A percentile compares a stretch with the other conserved stretches of the same genome.
Evolutionary conservation across 108 stramenopile genomes (phyloP).

Genomic region (Skeletonema grethae): DNA sequence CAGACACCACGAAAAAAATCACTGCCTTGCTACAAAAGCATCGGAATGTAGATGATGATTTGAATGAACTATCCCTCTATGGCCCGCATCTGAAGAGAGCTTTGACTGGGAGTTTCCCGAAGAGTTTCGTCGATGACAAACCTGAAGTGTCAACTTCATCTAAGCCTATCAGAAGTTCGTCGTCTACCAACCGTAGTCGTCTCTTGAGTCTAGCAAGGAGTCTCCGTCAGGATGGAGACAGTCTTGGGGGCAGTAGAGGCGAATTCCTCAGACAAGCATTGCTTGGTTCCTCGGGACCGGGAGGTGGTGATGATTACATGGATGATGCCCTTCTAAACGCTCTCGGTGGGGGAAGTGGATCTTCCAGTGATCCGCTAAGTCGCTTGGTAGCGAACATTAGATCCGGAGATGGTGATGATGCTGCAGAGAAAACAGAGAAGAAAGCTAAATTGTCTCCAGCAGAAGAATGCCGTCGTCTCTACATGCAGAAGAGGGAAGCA

Average conservation of each 20-base stretch:
- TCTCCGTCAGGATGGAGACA: constrained; percentile 53
- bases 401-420: constrained; percentile 9
- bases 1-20: constrained; percentile 45
- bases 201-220: constrained; percentile 55
- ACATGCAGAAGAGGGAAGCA: constrained; percentile 72
- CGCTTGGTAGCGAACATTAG: constrained; percentile 54
- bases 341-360: constrained; percentile 20
- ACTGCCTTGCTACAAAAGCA: constrained; percentile 17
- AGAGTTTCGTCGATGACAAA: constrained; percentile 24
- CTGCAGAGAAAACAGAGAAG: constrained; percentile 9
- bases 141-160: constrained; percentile 19
- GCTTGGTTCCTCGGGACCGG: constrained; percentile 41
- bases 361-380: constrained; percentile 42
- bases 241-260: constrained; percentile 45
- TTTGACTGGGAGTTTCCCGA: constrained; percentile 59
- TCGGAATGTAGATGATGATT: constrained; percentile 10
- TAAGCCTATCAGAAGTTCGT: constrained; percentile 43
- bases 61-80: constrained; percentile 39
- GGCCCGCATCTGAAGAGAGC: constrained; percentile 61
- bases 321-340: constrained; percentile 43
- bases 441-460: constrained; percentile 36
- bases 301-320: constrained; percentile 52
- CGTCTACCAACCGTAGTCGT: constrained; percentile 23
- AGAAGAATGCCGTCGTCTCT: constrained; percentile 62
- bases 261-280: constrained; percentile 65